Evolutionary conservation across 495 filamentous ascomycete species (phyloP), one percentile per base, ranked within the genome.

Genomic region (Xylona heveae): DNA sequence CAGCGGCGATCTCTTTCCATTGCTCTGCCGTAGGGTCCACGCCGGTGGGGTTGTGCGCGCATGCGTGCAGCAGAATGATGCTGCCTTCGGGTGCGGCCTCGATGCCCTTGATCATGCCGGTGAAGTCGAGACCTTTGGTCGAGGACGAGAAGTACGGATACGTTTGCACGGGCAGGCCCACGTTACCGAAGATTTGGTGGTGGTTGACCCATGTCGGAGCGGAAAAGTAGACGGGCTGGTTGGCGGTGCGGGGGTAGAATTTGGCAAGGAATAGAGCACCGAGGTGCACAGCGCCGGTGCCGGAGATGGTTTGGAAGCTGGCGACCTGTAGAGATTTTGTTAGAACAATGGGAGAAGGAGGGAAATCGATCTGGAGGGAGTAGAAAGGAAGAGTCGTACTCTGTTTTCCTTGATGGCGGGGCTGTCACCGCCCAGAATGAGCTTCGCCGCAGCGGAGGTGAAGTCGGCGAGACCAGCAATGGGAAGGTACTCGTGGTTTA

Each of bases 401-500:
- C 88, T 72, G 48, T 83, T 79, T 46, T 95, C 83, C 39, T 60
- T 55, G 42, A 93, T 65, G 14, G 84, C 84, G 4, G 80, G 72
- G 33, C 78, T 82, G 33, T 75, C 66, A 21, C 61, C 55, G 19
- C 85, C 83, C 5, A 95, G 67, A 25, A 94, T 75, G 32, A 99
- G 61, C 53, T 80, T 83, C 49, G 84, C 79, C 3, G 88, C 81
- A 38, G 85, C 84, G 37, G 66, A 62, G 30, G 81, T 93, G 54
- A 92, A 85, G 6, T 69, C 64, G 24, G 71, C 52, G 28, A 95
- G 64, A 38, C 88, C 88, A 35, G 83, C 76, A 49, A 99, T 99
- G 30, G 90, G 84, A 36, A 92, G 79, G 51, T 95, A 99, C 68
- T 99, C 88, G 61, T 95, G 83, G 59, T 99, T 92, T 32, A 91